A percentile compares a stretch with the other conserved stretches of the same genome.
Evolutionary conservation across 2,329 filamentous ascomycete species (phyloP).

Genomic region (Colletotrichum simmondsii): DNA sequence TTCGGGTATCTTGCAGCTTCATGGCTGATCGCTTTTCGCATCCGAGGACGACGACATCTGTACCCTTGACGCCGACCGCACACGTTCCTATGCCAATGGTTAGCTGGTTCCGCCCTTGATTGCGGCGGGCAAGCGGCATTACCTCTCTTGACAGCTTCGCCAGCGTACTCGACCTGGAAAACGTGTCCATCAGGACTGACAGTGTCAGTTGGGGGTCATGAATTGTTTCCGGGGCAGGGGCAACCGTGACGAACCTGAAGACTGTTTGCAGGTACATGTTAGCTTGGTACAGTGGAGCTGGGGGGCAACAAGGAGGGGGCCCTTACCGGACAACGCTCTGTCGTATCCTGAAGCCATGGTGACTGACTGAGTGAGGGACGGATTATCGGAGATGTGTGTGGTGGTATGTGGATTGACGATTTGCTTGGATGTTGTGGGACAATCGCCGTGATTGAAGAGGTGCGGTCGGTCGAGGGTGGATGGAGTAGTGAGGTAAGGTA

Average conservation of each 20-base stretch:
- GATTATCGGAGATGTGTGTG: constrained; percentile 25
- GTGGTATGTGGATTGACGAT: not conserved
- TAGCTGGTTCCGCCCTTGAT: constrained; percentile 37
- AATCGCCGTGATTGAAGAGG: constrained; percentile 29
- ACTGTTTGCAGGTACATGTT: constrained; percentile 66
- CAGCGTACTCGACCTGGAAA: constrained; percentile 99
- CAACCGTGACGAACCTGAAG: constrained; percentile 74
- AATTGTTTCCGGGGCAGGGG: constrained; percentile 29
- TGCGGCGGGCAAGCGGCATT: constrained; percentile 40
- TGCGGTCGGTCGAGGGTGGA: constrained; percentile 30
- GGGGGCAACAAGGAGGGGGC: constrained; percentile 44
- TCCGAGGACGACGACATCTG: constrained; percentile 92
- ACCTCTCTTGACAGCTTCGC: constrained; percentile 99
- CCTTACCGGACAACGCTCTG: constrained; percentile 95
- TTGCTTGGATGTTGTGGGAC: constrained; percentile 20
- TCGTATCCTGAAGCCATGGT: constrained; percentile 95
- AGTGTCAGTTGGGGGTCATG: constrained; percentile 53
- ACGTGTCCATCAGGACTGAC: constrained; percentile 97
- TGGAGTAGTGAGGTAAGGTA: constrained; percentile 27
- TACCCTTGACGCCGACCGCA: constrained; percentile 96
- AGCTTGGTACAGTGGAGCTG: constrained; percentile 45
- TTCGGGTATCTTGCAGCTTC: constrained; percentile 99
- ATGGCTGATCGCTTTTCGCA: constrained; percentile 99
- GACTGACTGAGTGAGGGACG: constrained; percentile 33
- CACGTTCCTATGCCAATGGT: constrained; percentile 78